These are phyloP conservation scores for Beauveria sp. DNA, from an alignment of 2,329 filamentous ascomycete genomes.

Conservation along the genomic window DNA sequence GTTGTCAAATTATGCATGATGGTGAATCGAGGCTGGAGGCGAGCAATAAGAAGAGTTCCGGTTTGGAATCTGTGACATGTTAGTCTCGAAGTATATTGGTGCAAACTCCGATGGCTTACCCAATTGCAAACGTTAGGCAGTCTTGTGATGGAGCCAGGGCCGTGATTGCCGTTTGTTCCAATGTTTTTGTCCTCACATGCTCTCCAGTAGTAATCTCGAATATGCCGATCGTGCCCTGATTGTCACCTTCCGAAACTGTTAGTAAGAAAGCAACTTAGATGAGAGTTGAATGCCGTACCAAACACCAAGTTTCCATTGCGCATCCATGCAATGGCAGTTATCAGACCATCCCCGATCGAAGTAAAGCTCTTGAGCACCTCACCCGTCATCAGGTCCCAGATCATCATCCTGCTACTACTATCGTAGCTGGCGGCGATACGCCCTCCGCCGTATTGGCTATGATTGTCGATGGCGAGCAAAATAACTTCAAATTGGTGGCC, in stretches of 20 bases:
- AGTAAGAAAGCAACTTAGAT: background rate
- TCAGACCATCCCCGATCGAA: slow-evolving; percentile 72
- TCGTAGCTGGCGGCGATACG: slow-evolving; percentile 91
- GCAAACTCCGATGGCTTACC: slow-evolving; percentile 45
- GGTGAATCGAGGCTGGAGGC: slow-evolving; percentile 83
- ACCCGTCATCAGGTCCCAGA: slow-evolving; percentile 93
- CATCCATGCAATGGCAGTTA: slow-evolving; percentile 81
- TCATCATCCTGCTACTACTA: slow-evolving; percentile 80
- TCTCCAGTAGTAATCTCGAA: slow-evolving; percentile 93
- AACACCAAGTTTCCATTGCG: slow-evolving; percentile 94
- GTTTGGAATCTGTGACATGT: slow-evolving; percentile 68
- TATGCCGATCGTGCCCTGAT: slow-evolving; percentile 84
- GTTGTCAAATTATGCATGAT: slow-evolving; percentile 90
- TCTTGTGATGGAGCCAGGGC: slow-evolving; percentile 82
- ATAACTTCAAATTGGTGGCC: slow-evolving; percentile 76
- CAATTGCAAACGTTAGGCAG: slow-evolving; percentile 92
- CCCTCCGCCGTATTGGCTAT: slow-evolving; percentile 78
- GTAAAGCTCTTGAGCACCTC: slow-evolving; percentile 87
- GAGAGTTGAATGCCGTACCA: slow-evolving; percentile 50
- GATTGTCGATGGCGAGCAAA: slow-evolving; percentile 82
- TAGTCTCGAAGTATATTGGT: slow-evolving; percentile 14
- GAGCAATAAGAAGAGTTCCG: slow-evolving; percentile 85
- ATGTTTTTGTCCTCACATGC: slow-evolving; percentile 82
- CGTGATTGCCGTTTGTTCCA: slow-evolving; percentile 89
- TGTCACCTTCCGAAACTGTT: slow-evolving; percentile 57